A percentile compares a stretch with the other conserved stretches of the same genome.
Evolutionary conservation across 495 filamentous ascomycete species (phyloP).

Genomic region (Staphylotrichum longicolle): DNA sequence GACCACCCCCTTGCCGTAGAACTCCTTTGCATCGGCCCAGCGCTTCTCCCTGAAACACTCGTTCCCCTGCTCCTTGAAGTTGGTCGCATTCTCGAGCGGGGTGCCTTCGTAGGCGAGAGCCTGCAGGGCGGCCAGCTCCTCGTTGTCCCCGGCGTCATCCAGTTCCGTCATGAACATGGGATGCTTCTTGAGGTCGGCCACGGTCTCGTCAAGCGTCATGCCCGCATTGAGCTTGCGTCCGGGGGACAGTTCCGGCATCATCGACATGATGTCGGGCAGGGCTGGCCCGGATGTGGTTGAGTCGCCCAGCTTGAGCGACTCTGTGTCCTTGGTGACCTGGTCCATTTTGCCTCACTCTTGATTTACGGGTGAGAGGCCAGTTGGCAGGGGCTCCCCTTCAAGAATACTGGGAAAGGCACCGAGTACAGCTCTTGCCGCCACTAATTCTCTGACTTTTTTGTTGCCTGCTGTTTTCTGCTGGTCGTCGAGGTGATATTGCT

Average conservation of each 20-base stretch:
- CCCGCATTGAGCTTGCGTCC: constrained; percentile 52
- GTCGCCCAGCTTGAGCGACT: constrained; percentile 16
- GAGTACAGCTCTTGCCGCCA: too few relatives aligned
- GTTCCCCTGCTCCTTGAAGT: constrained; percentile 87
- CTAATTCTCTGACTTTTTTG: neutral
- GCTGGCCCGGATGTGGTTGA: constrained; percentile 26
- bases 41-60: constrained; percentile 71
- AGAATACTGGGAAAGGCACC: too few relatives aligned
- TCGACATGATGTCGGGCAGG: constrained; percentile 21
- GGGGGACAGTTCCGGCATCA: constrained; percentile 54
- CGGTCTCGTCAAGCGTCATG: constrained; percentile 67
- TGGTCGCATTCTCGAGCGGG: constrained; percentile 69
- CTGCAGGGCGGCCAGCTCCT: constrained; percentile 77
- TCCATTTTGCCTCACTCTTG: constrained; percentile 15
- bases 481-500: neutral
- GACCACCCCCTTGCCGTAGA: constrained; percentile 78
- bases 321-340: constrained; percentile 16
- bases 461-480: neutral
- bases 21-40: constrained; percentile 85
- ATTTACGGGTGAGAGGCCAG: neutral
- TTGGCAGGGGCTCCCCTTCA: neutral
- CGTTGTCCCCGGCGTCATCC: constrained; percentile 60
- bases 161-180: constrained; percentile 96
- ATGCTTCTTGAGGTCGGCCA: constrained; percentile 71
- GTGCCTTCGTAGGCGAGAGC: constrained; percentile 93